Percentiles rank a stretch among this genome's conserved stretches.
Evolutionary conservation across 148 eudicot genomes (phyloP).

Genomic region (Euryodendron excelsum): DNA sequence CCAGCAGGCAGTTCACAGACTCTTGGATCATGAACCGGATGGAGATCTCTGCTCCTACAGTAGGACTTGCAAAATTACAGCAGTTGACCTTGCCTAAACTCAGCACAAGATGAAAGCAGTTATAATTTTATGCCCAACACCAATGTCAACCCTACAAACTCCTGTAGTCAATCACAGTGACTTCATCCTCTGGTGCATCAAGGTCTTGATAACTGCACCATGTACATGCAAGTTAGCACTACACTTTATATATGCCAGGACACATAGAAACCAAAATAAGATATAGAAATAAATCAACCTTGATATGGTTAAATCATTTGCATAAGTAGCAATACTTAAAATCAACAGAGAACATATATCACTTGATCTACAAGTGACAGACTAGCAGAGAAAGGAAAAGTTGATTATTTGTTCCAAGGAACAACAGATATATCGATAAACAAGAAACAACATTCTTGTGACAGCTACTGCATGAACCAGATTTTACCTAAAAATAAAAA

Average conservation of each 20-base stretch:
- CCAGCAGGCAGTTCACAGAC: neutral
- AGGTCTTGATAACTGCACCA: conserved; percentile 83
- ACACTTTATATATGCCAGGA: neutral
- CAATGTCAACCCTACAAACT: conserved; percentile 52
- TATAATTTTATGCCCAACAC: too few relatives aligned
- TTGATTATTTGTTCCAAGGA: neutral
- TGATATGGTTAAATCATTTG: too few relatives aligned
- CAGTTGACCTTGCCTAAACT: neutral
- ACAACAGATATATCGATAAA: too few relatives aligned
- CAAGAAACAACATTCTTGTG: too few relatives aligned
- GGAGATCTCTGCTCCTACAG: neutral
- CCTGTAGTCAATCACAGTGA: conserved; percentile 95
- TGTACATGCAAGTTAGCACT: conserved; percentile 9
- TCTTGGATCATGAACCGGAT: neutral
- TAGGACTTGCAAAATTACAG: neutral
- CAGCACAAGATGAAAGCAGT: neutral
- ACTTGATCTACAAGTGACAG: neutral
- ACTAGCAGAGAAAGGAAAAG: neutral
- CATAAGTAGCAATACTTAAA: neutral
- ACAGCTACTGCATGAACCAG: too few relatives aligned
- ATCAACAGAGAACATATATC: neutral
- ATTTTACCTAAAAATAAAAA: too few relatives aligned
- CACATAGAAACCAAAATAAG: neutral
- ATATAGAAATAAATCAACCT: neutral
- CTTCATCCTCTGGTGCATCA: conserved; percentile 98